Evolutionary conservation across 208 protist genomes (phyloP), one percentile per base, ranked within the genome.

Genomic region (Crithidia bombi): DNA sequence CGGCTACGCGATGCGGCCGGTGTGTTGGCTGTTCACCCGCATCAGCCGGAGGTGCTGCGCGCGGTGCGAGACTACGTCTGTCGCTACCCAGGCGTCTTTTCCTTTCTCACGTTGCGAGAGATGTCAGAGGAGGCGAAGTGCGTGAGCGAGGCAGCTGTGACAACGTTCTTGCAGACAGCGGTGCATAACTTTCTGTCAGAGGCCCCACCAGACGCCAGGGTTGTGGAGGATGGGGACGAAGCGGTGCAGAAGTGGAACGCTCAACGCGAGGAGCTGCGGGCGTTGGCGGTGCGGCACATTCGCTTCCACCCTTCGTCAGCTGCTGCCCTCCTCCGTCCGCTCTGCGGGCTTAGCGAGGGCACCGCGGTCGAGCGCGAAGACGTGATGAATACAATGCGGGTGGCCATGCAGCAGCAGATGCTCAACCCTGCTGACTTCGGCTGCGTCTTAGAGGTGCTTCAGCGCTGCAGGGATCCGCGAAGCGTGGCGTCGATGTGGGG

Each of bases 361-460:
- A 55, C 33, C 1, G 62, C 39, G 3, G 35, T 38, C 28, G 78
- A 89, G 25, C 57, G 73, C 39, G 65, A 69, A 5, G 78, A 85
- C 19, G 85, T 87, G 12, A 21, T 82, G 43, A 63, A 82, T 19
- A 72, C 78, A 21, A 63, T 95, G 73, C 64, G 82, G 32, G 56
- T 78, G 1, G 87, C 84, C 11, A 68, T 82, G 58, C 51, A 64
- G 12, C 71, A 70, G 30, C 81, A 67, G 19, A 82, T 71, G 30
- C 75, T 96, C 33, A 76, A 83, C 41, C 84, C 91, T 21, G 69
- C 21, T 9, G 86, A 89, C 49, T 86, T 90, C 38, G 83, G 73
- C 3, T 28, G 33, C n/a, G 75, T 91, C 23, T 55, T 96, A 15
- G 28, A 67, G 39, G 61, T 93, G 10, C 61, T 93, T 19, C 59